Evolutionary conservation across 257 asterid genomes (phyloP).

Genomic region (Scutellaria baicalensis): DNA sequence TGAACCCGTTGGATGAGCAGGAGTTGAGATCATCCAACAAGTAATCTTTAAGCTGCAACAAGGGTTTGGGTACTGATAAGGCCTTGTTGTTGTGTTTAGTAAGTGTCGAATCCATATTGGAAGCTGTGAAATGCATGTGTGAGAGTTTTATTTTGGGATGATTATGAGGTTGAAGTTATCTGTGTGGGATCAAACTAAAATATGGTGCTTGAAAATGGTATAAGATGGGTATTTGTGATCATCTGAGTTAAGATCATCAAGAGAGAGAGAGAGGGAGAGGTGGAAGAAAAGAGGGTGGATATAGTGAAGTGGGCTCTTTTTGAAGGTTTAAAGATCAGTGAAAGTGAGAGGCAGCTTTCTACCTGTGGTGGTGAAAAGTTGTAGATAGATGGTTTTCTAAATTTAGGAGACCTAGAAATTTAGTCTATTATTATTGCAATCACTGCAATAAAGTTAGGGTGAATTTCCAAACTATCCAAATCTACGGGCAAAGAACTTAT

Average conservation of each 20-base stretch:
- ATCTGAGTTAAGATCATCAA: neutral
- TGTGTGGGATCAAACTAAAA: neutral
- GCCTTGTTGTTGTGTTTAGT: conserved; percentile 14
- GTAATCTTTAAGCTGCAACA: conserved; percentile 29
- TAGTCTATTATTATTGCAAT: no score
- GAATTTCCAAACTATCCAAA: no score
- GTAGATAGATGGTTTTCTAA: no score
- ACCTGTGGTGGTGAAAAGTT: no score
- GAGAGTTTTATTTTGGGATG: neutral
- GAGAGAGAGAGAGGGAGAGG: neutral
- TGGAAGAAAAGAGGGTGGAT: neutral
- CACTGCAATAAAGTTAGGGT: no score
- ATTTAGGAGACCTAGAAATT: no score
- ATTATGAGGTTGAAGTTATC: no score
- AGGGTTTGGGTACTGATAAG: conserved; percentile 6
- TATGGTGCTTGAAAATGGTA: neutral
- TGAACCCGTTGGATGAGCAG: conserved; percentile 44
- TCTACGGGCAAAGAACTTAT: no score
- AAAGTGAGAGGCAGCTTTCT: no score
- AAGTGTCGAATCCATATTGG: conserved; percentile 22
- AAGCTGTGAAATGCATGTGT: neutral
- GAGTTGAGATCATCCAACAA: conserved; percentile 34
- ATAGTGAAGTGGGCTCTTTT: conserved; percentile 18
- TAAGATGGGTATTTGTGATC: neutral
- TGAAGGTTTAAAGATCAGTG: no score